Evolutionary conservation across 192 early-diverging fungal genomes (phyloP), one percentile per base, ranked within the genome.

Genomic region (Backusella parvicylindrica): DNA sequence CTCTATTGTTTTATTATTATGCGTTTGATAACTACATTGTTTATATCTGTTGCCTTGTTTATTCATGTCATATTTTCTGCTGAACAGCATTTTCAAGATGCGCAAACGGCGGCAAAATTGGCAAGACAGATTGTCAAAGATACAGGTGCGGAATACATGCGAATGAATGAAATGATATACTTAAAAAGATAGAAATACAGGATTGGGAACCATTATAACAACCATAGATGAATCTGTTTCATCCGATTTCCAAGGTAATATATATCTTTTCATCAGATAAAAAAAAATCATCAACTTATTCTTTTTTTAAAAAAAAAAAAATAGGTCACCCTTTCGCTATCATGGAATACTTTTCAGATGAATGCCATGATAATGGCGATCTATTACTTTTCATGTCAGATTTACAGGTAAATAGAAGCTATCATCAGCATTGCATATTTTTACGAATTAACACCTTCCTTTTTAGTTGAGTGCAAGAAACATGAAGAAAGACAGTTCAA

Each of bases 331-430:
- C 86, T 16, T 85, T 87, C 64, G 84, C 82, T 43, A 76, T 83
- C 33, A 74, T 87, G 81, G 86, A 87, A 23, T 87, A 87, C 40
- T 87, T 81, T 41, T 69, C 71, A 7, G 86, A 84, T 73, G 79
- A 83, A 28, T 87, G 86, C 64, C 69, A 79, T 28, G 23, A 74
- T 15, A 76, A 67, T 16, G 86, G 86, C 35, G 79, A 78, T 71
- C 77, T 81, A 9, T 71, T 87, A 36, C 65, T 87, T 56, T 73
- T 85, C 11, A 77, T 87, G 68, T 84, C 82, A 1, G 64, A 81
- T 56, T 74, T 83, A 8, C 84, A 87, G 78, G 75, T 78, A 71
- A 60, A 21, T 8, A 2, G 73, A 33, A 28, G 21, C 5, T 12
- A 7, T 41, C 1, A 30, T 13, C 37, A 26, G 18, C 16, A 68